A percentile compares a stretch with the other conserved stretches of the same genome.
Evolutionary conservation across 139 green algal species (phyloP).

Genomic region (Pleodorina starrii): DNA sequence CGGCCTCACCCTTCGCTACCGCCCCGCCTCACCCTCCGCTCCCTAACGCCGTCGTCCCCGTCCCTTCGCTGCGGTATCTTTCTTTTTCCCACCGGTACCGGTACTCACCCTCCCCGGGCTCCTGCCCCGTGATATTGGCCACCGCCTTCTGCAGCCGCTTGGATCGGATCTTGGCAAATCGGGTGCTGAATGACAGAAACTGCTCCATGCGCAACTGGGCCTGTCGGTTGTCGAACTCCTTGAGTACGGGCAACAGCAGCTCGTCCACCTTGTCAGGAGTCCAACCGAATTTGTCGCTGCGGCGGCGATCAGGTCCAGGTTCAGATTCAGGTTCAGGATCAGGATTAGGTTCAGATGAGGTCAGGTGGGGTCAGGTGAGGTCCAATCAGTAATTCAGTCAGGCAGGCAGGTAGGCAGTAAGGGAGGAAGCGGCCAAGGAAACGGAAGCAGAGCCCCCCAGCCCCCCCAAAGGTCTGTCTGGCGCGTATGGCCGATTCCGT

Average conservation of each 20-base stretch:
- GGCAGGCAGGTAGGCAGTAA: no score
- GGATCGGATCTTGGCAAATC: conserved; percentile 95
- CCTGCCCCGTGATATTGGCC: neutral
- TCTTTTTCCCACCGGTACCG: neutral
- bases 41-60: neutral
- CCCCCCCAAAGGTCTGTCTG: no score
- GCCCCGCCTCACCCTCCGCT: neutral
- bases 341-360: no score
- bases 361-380: no score
- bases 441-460: no score
- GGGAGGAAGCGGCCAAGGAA: no score
- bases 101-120: conserved; percentile 9
- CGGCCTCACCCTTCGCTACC: neutral
- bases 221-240: conserved; percentile 76
- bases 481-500: no score
- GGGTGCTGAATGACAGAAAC: conserved; percentile 84
- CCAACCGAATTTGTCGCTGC: conserved; percentile 82
- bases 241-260: conserved; percentile 85
- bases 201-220: conserved; percentile 85
- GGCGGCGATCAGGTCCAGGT: no score
- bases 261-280: conserved; percentile 71
- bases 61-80: neutral
- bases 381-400: no score
- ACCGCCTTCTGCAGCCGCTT: conserved; percentile 74
- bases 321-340: no score